Evolutionary conservation across 441 rosid genomes (phyloP).

Genomic region (Metrosideros polymorpha): DNA sequence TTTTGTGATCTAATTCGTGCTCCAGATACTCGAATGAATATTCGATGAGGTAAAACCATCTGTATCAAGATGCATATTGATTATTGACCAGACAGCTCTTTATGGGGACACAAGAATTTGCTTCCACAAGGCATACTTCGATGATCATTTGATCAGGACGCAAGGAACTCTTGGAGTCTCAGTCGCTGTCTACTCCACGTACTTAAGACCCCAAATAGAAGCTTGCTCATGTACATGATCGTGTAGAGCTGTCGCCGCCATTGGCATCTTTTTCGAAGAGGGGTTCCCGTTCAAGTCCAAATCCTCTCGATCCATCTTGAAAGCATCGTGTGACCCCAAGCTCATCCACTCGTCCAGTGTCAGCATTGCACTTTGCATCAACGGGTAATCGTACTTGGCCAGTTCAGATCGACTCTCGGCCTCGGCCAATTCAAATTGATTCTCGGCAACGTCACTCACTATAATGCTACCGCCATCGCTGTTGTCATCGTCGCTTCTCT

Average conservation of each 20-base stretch:
- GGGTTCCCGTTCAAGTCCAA: neutral
- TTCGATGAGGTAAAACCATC: too few species aligned
- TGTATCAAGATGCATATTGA: too few species aligned
- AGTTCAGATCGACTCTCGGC: neutral
- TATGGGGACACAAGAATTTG: too few species aligned
- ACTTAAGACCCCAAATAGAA: conserved; percentile 33
- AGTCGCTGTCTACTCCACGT: neutral
- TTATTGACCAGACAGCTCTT: too few species aligned
- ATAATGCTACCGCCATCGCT: neutral
- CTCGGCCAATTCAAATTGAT: neutral
- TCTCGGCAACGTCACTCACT: neutral
- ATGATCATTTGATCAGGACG: too few species aligned
- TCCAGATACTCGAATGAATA: too few species aligned
- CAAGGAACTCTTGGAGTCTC: neutral
- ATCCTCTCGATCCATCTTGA: neutral
- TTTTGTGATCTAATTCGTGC: too few species aligned
- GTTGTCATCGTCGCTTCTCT: neutral
- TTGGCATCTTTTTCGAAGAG: neutral
- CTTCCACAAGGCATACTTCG: too few species aligned
- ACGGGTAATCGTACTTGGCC: neutral
- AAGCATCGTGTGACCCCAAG: conserved; percentile 4
- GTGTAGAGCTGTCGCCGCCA: neutral
- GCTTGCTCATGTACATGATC: neutral
- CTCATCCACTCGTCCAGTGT: conserved; percentile 16
- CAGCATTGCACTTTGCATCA: neutral